Evolutionary conservation across 192 early-diverging fungal species (phyloP).

Genomic region (Coemansia sp.): DNA sequence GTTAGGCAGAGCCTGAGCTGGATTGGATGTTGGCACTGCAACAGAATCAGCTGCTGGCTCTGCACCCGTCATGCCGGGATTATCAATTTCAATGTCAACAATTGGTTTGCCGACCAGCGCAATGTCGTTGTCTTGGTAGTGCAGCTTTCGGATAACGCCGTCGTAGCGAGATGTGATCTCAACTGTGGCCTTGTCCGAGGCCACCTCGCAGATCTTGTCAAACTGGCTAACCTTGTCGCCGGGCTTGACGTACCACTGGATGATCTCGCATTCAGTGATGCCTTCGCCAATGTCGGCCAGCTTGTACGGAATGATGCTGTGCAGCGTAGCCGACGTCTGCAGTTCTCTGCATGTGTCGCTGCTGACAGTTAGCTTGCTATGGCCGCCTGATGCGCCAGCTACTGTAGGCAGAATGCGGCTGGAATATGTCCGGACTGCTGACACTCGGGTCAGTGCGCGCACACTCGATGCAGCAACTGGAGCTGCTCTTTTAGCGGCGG

Average conservation of each 20-base stretch:
- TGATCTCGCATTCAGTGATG: conserved; percentile 96
- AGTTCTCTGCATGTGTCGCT: conserved; percentile 40
- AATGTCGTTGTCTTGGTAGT: conserved; percentile 85
- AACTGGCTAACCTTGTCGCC: conserved; percentile 90
- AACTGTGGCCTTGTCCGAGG: conserved; percentile 98
- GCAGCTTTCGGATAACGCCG: conserved; percentile 75
- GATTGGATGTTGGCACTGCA: neutral
- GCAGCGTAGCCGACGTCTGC: conserved; percentile 39
- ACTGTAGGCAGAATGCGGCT: neutral
- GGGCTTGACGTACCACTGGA: conserved; percentile 97
- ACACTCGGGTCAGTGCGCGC: neutral
- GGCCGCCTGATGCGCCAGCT: neutral
- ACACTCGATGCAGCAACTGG: neutral
- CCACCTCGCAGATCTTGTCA: conserved; percentile 94
- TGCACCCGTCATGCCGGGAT: neutral
- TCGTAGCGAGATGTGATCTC: conserved; percentile 96
- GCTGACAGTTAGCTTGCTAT: neutral
- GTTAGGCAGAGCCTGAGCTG: neutral
- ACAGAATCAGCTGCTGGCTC: neutral
- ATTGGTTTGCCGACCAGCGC: conserved; percentile 89
- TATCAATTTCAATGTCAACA: conserved; percentile 76
- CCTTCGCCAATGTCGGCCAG: conserved; percentile 99
- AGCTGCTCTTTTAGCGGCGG: neutral
- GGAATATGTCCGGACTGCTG: neutral
- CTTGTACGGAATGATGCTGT: conserved; percentile 69